Evolutionary conservation across 2,329 filamentous ascomycete species (phyloP).

Genomic region (Ilyonectria destructans): DNA sequence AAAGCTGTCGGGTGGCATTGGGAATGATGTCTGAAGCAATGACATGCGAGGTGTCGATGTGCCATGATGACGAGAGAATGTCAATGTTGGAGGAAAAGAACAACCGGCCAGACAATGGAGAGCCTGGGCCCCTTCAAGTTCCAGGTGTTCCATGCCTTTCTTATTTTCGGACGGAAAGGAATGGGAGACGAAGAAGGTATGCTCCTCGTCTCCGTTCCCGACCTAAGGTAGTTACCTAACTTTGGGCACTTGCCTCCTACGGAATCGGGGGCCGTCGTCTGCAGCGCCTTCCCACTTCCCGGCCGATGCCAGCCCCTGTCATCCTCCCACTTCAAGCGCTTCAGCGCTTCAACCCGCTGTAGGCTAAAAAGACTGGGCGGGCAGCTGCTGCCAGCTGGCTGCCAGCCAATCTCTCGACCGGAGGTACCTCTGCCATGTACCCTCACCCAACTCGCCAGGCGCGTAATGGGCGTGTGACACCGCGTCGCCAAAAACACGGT

Average conservation of each 20-base stretch:
- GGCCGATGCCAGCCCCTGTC: neutral
- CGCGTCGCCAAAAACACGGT: slow-evolving; percentile 52
- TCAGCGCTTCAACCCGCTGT: neutral
- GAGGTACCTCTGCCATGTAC: slow-evolving; percentile 6
- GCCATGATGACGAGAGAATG: neutral
- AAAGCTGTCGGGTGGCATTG: neutral
- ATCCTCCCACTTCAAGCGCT: neutral
- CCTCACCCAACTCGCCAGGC: slow-evolving; percentile 39
- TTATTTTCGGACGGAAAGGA: neutral
- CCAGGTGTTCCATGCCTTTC: neutral
- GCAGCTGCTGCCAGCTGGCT: slow-evolving; percentile 3
- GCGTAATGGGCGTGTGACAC: slow-evolving; percentile 44
- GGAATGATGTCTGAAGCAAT: neutral
- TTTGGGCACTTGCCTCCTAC: neutral
- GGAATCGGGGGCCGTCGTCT: neutral
- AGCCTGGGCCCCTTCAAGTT: neutral
- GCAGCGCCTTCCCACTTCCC: neutral
- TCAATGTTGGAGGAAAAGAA: neutral
- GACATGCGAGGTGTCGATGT: neutral
- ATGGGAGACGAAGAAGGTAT: neutral
- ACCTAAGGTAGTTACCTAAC: neutral
- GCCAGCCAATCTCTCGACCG: neutral
- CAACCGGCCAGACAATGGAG: neutral
- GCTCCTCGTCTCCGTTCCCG: neutral
- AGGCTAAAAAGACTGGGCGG: neutral